These are phyloP conservation scores for Pseudogymnoascus sp. DNA, from an alignment of 2,329 filamentous ascomycete species.

Conservation along the genomic window DNA sequence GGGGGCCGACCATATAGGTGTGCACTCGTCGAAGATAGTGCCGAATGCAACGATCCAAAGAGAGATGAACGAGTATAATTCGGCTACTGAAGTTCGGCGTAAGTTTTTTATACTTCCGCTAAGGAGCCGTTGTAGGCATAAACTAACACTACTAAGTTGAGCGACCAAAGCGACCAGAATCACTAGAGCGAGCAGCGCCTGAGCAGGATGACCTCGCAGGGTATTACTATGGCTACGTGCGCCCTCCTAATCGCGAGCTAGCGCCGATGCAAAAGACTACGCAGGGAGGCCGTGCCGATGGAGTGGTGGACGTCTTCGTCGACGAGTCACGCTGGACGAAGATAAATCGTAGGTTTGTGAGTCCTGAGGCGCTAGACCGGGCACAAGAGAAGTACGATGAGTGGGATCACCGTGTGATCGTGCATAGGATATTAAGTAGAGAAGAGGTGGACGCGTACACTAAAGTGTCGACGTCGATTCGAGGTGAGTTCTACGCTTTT, in stretches of 20 bases:
- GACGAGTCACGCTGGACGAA: slow-evolving; percentile 82
- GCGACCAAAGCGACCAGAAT: background rate
- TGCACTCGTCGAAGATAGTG: slow-evolving; percentile 72
- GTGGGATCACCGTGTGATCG: slow-evolving; percentile 87
- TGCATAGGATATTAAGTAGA: slow-evolving; percentile 75
- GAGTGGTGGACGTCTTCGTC: background rate
- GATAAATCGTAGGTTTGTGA: slow-evolving; percentile 81
- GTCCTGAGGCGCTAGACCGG: slow-evolving; percentile 75
- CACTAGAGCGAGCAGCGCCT: background rate
- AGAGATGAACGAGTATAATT: background rate
- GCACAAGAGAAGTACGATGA: slow-evolving; percentile 90
- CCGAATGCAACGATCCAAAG: background rate
- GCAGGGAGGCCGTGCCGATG: background rate
- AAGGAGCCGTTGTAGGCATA: background rate
- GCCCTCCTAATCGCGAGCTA: background rate
- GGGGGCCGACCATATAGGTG: background rate
- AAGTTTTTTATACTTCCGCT: background rate
- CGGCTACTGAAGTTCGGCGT: background rate
- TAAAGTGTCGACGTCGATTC: slow-evolving; percentile 69
- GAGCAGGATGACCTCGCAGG: background rate
- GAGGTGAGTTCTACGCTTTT: slow-evolving; percentile 50
- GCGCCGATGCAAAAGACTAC: background rate
- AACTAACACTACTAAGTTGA: background rate
- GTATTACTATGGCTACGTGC: background rate
- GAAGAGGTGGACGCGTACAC: slow-evolving; percentile 88